Evolutionary conservation across 2,329 filamentous ascomycete species (phyloP).

Genomic region (Stagonosporopsis vannaccii): DNA sequence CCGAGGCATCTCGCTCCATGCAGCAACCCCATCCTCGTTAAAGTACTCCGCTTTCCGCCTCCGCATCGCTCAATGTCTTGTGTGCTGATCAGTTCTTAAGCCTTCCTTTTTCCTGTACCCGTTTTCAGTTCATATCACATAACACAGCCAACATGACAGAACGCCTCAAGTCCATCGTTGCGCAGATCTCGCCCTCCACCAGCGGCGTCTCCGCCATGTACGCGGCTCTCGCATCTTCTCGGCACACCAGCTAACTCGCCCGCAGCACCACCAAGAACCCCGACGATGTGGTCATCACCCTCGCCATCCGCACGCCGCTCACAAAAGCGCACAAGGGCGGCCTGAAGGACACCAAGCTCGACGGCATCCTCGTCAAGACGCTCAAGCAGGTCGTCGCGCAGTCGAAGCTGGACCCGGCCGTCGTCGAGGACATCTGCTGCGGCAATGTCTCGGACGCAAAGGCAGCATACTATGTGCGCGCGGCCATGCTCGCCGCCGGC

Average conservation of each 20-base stretch:
- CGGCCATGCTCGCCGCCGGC: constrained; percentile 86
- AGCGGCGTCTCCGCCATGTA: constrained; percentile 80
- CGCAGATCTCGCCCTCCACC: constrained; percentile 79
- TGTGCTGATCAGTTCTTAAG: not conserved
- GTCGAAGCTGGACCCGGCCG: constrained; percentile 77
- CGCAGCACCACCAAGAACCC: constrained; percentile 86
- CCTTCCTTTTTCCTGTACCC: not conserved
- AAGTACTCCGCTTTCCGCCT: constrained; percentile 52
- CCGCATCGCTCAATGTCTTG: constrained; percentile 15
- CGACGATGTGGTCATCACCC: constrained; percentile 95
- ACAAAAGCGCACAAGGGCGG: constrained; percentile 90
- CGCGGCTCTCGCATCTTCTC: constrained; percentile 43
- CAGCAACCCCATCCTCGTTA: constrained; percentile 53
- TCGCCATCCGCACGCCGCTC: constrained; percentile 87
- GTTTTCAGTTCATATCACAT: not conserved
- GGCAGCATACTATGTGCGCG: constrained; percentile 89
- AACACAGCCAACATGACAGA: constrained; percentile 61
- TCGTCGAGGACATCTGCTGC: constrained; percentile 89
- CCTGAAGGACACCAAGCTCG: constrained; percentile 91
- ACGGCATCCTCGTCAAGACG: constrained; percentile 84
- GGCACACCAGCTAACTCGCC: constrained; percentile 6
- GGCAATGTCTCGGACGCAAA: constrained; percentile 91
- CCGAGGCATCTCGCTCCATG: constrained; percentile 51
- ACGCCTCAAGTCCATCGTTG: constrained; percentile 85
- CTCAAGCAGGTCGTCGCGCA: constrained; percentile 71